Percentiles rank a stretch among this genome's conserved stretches.
Evolutionary conservation across 2,329 filamentous ascomycete genomes (phyloP).

Genomic region (Colletotrichum shisoi): DNA sequence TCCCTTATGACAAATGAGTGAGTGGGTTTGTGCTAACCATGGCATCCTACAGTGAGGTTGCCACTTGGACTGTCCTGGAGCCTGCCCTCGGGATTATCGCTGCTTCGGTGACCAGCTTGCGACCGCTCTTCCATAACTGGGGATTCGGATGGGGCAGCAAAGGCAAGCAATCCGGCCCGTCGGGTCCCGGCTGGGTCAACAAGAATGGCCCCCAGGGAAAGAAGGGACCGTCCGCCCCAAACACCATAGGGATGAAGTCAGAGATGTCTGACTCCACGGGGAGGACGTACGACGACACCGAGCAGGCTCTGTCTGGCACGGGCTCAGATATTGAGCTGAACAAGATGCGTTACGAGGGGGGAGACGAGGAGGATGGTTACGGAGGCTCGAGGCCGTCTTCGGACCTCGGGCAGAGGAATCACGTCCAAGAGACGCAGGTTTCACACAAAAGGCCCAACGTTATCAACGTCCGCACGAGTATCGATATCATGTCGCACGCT

Average conservation of each 20-base stretch:
- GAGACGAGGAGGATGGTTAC: slow-evolving; percentile 15
- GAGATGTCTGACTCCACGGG: slow-evolving; percentile 21
- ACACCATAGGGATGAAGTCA: neutral
- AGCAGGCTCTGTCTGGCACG: slow-evolving; percentile 18
- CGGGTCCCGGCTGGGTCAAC: slow-evolving; percentile 17
- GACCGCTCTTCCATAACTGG: slow-evolving; percentile 46
- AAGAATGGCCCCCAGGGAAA: neutral
- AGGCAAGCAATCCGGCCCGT: slow-evolving; percentile 33
- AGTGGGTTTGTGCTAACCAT: neutral
- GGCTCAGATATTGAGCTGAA: slow-evolving; percentile 38
- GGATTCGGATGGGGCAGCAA: slow-evolving; percentile 41
- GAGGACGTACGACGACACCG: slow-evolving; percentile 28
- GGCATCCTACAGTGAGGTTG: slow-evolving; percentile 44
- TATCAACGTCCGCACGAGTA: slow-evolving; percentile 37
- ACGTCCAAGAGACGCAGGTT: slow-evolving; percentile 9
- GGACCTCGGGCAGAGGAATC: slow-evolving; percentile 27
- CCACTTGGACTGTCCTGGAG: slow-evolving; percentile 47
- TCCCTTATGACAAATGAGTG: neutral
- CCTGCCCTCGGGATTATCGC: slow-evolving; percentile 49
- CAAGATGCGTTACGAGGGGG: slow-evolving; percentile 14
- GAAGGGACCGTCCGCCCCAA: slow-evolving; percentile 1
- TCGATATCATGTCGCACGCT: slow-evolving; percentile 30
- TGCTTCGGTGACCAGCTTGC: slow-evolving; percentile 46
- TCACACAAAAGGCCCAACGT: slow-evolving; percentile 3
- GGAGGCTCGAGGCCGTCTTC: slow-evolving; percentile 30